Base-by-base conservation (phyloP, 2,329 filamentous ascomycete species). In the Tolypocladium ophioglossoides region DNA sequence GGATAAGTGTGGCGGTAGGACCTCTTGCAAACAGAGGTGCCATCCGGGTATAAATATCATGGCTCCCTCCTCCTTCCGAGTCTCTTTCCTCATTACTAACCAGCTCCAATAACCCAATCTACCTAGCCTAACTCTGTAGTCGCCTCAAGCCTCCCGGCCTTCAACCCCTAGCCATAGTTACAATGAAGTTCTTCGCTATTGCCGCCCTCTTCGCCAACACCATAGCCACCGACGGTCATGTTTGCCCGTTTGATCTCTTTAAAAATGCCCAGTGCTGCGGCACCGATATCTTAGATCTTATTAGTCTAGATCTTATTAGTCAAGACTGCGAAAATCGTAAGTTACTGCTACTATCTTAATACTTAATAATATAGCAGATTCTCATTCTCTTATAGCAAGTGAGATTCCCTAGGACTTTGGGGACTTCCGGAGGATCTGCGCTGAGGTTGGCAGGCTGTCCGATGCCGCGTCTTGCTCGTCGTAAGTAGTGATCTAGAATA, bases 141-240 rank as follows among this genome's bases (percentile, higher is more conserved):
- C 44, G 18, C 14, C 27, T 51, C 27, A 24, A 46, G n/a, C 18
- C 49, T 35, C 32, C 22, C 24, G 27, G 50, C 52, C 37, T 40
- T 27, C 24, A n/a, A n/a, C 39, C 44, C 9, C 38, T 11, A 34
- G 4, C 37, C 20, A 46, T 24, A 14, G 7, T 53, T 57, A 61
- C 54, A 37, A 62, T 62, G 60, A 57, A 62, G 55, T 57, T 60
- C 57, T 40, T 60, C 37, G 47, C 53, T 40, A 44, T 55, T 46
- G 35, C 55, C 46, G 58, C 59, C 24, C 55, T 61, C 40, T 54
- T 58, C 24, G 52, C 58, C 34, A 47, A 56, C 49, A 58, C 52
- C 22, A n/a, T 58, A 24, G 58, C 59, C 41, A 37, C 58, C 59
- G 14, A 44, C 54, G 24, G 10, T 11, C n/a, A 37, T 24, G 5